Conservation (phyloP, 257 asterid species). For the Solanum stenotomum region DNA sequence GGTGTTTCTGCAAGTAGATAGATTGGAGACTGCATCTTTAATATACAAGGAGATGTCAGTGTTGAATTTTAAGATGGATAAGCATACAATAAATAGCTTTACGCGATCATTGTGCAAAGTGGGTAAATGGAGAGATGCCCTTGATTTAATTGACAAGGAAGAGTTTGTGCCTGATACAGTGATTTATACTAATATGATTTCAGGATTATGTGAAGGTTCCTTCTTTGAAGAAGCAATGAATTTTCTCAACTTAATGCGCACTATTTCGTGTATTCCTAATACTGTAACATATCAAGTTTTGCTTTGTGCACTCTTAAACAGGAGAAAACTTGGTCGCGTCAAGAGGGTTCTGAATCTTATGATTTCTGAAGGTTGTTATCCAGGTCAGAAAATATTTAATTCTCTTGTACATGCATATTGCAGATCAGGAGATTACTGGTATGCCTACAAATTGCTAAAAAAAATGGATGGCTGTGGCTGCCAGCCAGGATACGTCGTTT, state of each 20-base stretch:
- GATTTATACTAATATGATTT: conserved; percentile 73
- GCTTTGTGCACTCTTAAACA: conserved; percentile 78
- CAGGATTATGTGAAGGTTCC: conserved; percentile 87
- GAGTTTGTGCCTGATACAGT: conserved; percentile 67
- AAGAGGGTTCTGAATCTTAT: conserved; percentile 80
- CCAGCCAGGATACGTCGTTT: conserved; percentile 78
- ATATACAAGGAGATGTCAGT: conserved; percentile 73
- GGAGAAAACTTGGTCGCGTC: conserved; percentile 77
- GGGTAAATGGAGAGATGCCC: conserved; percentile 87
- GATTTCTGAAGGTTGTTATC: conserved; percentile 94
- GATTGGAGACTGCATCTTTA: conserved; percentile 59
- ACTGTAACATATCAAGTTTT: conserved; percentile 59
- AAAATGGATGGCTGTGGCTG: conserved; percentile 71
- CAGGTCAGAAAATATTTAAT: conserved; percentile 66
- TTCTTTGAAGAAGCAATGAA: conserved; percentile 94
- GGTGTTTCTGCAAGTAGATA: conserved; percentile 65
- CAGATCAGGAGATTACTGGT: conserved; percentile 57
- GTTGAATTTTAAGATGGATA: conserved; percentile 62
- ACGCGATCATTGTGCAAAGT: conserved; percentile 53
- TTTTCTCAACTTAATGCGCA: conserved; percentile 67
- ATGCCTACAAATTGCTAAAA: conserved; percentile 77
- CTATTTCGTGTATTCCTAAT: conserved; percentile 73
- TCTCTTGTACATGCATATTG: conserved; percentile 82
- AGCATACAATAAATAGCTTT: conserved; percentile 49
- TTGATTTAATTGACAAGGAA: conserved; percentile 76